Percentiles rank a stretch among this genome's conserved stretches.
These are phyloP conservation scores for Micractinium sp. DNA, from an alignment of 139 green algal species.

Conservation along the genomic window DNA sequence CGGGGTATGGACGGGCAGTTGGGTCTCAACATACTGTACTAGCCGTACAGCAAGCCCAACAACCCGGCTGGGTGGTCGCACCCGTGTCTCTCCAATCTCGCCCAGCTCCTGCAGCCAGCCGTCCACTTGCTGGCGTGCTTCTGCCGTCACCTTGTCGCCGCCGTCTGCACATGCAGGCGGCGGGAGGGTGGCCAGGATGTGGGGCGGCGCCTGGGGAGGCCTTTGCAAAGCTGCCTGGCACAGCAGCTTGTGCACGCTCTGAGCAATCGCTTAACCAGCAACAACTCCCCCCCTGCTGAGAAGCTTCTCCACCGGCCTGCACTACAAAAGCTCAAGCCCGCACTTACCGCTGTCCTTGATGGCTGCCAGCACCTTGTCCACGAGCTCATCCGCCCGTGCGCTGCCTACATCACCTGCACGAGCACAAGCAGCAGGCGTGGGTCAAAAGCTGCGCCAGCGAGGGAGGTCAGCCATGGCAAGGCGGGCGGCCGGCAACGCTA, in stretches of 20 bases:
- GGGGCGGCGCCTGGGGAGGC: too few species aligned
- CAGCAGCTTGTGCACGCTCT: too few species aligned
- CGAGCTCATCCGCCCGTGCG: slow-evolving; percentile 1
- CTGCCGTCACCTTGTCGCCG: slow-evolving; percentile 44
- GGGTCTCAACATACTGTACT: too few species aligned
- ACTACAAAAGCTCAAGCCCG: too few species aligned
- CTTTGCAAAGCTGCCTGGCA: too few species aligned
- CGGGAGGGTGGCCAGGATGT: too few species aligned
- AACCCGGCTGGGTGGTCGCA: not conserved
- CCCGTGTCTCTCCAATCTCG: slow-evolving; percentile 34
- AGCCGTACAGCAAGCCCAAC: not conserved
- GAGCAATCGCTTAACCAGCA: too few species aligned
- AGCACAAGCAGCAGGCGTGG: not conserved
- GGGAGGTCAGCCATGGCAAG: not conserved
- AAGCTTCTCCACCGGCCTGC: too few species aligned
- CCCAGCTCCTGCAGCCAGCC: slow-evolving; percentile 57
- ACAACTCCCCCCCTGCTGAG: too few species aligned
- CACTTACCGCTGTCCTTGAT: slow-evolving; percentile 41
- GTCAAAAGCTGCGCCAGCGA: not conserved
- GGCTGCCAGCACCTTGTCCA: slow-evolving; percentile 40
- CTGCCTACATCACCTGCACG: not conserved
- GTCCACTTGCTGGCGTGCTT: slow-evolving; percentile 43
- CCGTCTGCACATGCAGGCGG: slow-evolving; percentile 48
- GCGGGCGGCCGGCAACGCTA: not conserved
- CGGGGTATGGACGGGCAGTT: not conserved